Percentiles rank a stretch among this genome's conserved stretches.
These are phyloP conservation scores for Moesziomyces sp. DNA, from an alignment of 1,284 basidiomycete species.

Conservation along the genomic window DNA sequence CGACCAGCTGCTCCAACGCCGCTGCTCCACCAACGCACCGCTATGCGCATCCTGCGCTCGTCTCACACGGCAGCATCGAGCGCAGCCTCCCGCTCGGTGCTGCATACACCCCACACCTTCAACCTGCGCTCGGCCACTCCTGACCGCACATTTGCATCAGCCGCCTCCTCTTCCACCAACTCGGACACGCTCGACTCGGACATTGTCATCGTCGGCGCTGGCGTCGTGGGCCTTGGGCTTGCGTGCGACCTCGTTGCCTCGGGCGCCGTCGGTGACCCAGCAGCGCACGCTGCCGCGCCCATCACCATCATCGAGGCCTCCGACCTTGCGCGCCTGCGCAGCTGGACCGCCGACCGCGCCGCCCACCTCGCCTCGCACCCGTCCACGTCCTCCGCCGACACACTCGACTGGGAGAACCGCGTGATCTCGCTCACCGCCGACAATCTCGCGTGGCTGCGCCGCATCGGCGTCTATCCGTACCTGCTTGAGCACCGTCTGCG, in stretches of 20 bases:
- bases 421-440: conserved; percentile 63
- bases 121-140: too few species aligned
- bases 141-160: conserved; percentile 10
- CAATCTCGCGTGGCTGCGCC: conserved; percentile 61
- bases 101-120: too few species aligned
- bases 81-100: too few species aligned
- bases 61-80: too few species aligned
- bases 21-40: neutral
- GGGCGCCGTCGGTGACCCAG: conserved; percentile 10
- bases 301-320: conserved; percentile 60
- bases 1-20: conserved; percentile 1
- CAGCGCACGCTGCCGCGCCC: conserved; percentile 4
- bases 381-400: conserved; percentile 27
- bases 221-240: conserved; percentile 63
- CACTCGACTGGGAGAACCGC: conserved; percentile 63
- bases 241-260: conserved; percentile 45
- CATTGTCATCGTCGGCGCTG: conserved; percentile 64
- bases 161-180: neutral
- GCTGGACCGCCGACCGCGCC: conserved; percentile 42
- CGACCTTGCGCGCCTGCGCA: conserved; percentile 42
- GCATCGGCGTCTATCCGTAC: conserved; percentile 55
- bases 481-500: conserved; percentile 52
- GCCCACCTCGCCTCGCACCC: conserved; percentile 8
- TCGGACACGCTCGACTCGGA: conserved; percentile 36
- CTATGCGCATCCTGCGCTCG: too few species aligned